phyloP scores from a whole-genome alignment of 768 basidiomycete species.

The Xerocomellus chrysenteron region DNA sequence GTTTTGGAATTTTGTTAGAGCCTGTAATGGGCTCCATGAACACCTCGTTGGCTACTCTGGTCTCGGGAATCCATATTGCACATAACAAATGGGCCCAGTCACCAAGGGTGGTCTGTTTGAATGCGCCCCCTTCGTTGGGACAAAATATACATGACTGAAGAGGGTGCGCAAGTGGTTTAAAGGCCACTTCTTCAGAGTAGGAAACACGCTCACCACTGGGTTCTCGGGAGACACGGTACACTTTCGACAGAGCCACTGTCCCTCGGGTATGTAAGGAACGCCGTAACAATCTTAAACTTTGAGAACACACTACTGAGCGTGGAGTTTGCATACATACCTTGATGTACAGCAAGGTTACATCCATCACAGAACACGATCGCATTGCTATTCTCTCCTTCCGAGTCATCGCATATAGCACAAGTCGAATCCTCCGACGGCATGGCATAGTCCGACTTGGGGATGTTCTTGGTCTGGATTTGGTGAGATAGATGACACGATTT shows the following conservation, averaged over 20 bases:
- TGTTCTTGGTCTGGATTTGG: conserved; percentile 74
- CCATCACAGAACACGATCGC: conserved; percentile 99
- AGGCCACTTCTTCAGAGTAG: background rate
- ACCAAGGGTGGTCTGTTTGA: conserved; percentile 91
- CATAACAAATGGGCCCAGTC: conserved; percentile 97
- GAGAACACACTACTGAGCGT: conserved; percentile 2
- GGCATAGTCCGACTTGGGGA: conserved; percentile 84
- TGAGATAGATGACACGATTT: conserved; percentile 1
- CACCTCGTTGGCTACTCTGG: conserved; percentile 86
- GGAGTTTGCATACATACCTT: conserved; percentile 56
- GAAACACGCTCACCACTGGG: conserved; percentile 69
- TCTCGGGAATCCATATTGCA: conserved; percentile 97
- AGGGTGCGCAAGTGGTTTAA: background rate
- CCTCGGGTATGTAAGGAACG: conserved; percentile 98
- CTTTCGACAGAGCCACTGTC: conserved; percentile 98
- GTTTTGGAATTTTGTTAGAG: conserved; percentile 82
- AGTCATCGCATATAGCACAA: conserved; percentile 96
- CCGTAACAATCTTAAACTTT: conserved; percentile 88
- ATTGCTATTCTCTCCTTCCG: conserved; percentile 97
- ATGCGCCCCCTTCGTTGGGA: conserved; percentile 95
- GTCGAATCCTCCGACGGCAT: conserved; percentile 94
- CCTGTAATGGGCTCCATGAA: conserved; percentile 99
- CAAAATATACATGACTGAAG: conserved; percentile 88
- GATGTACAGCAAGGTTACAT: conserved; percentile 98
- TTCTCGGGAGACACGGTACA: conserved; percentile 97